Evolutionary conservation across 805 yeast genomes (phyloP).

Genomic region (Lachancea quebecensis): DNA sequence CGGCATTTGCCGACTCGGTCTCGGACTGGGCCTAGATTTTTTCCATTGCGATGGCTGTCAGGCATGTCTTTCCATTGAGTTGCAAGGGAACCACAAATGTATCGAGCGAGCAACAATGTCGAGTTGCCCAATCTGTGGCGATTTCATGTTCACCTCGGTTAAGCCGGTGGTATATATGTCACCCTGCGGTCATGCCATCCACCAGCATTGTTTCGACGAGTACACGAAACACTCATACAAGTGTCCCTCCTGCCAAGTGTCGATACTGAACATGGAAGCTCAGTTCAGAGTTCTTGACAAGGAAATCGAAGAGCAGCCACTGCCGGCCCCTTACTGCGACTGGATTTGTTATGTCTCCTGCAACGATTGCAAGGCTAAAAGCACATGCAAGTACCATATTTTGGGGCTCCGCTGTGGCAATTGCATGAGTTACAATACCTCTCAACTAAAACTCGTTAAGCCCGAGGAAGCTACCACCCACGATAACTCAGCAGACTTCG

Average conservation of each 20-base stretch:
- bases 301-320: conserved; percentile 66
- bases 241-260: conserved; percentile 84
- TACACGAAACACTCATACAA: conserved; percentile 78
- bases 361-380: conserved; percentile 83
- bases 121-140: conserved; percentile 89
- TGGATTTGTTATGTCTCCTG: conserved; percentile 76
- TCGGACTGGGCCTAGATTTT: conserved; percentile 81
- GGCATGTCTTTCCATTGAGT: conserved; percentile 76
- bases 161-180: conserved; percentile 82
- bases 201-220: conserved; percentile 75
- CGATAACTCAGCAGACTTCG: conserved; percentile 5
- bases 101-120: conserved; percentile 83
- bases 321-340: conserved; percentile 70
- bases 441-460: conserved; percentile 61
- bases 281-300: conserved; percentile 80
- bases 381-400: conserved; percentile 69
- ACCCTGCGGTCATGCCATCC: conserved; percentile 89
- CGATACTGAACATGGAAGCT: conserved; percentile 80
- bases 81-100: conserved; percentile 73
- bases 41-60: conserved; percentile 89
- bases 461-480: conserved; percentile 40
- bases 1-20: conserved; percentile 86
- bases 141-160: conserved; percentile 78
- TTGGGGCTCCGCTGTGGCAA: conserved; percentile 82
- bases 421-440: conserved; percentile 83